Conservation (phyloP, 2,329 filamentous ascomycete species). For the Cladophialophora exuberans region DNA sequence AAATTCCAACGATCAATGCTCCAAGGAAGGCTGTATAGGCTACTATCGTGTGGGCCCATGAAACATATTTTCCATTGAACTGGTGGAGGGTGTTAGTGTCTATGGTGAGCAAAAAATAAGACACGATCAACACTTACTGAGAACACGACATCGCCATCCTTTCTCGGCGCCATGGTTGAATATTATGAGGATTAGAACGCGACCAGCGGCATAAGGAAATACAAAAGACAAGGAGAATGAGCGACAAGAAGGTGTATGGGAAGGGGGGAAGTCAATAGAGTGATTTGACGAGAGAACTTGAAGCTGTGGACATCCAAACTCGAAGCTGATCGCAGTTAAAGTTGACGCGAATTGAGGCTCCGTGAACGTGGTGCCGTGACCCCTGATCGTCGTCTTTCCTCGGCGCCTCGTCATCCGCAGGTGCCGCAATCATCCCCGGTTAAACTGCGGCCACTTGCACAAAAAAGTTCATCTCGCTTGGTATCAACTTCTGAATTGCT, state of each 20-base stretch:
- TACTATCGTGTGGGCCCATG: slow-evolving; percentile 80
- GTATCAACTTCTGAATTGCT: not conserved
- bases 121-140: slow-evolving; percentile 47
- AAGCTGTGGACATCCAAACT: slow-evolving; percentile 1
- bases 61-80: slow-evolving; percentile 88
- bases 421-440: not conserved
- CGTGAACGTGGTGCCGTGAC: too few relatives aligned
- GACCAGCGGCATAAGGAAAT: slow-evolving; percentile 23
- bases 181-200: slow-evolving; percentile 29
- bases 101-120: slow-evolving; percentile 1
- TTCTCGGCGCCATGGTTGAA: slow-evolving; percentile 62
- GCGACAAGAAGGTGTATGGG: slow-evolving; percentile 19
- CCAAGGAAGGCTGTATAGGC: slow-evolving; percentile 86
- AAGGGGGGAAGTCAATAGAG: not conserved
- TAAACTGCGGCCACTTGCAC: not conserved
- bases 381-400: too few relatives aligned
- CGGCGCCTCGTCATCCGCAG: slow-evolving; percentile 19
- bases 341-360: not conserved
- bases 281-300: slow-evolving; percentile 7
- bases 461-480: slow-evolving; percentile 10
- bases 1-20: slow-evolving; percentile 77
- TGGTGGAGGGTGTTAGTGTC: slow-evolving; percentile 40
- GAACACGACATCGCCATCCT: slow-evolving; percentile 65
- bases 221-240: slow-evolving; percentile 23
- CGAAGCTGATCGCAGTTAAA: not conserved